Evolutionary conservation across 2,329 filamentous ascomycete genomes (phyloP), one percentile per base, ranked within the genome.

Genomic region (Ophiostoma sp.): DNA sequence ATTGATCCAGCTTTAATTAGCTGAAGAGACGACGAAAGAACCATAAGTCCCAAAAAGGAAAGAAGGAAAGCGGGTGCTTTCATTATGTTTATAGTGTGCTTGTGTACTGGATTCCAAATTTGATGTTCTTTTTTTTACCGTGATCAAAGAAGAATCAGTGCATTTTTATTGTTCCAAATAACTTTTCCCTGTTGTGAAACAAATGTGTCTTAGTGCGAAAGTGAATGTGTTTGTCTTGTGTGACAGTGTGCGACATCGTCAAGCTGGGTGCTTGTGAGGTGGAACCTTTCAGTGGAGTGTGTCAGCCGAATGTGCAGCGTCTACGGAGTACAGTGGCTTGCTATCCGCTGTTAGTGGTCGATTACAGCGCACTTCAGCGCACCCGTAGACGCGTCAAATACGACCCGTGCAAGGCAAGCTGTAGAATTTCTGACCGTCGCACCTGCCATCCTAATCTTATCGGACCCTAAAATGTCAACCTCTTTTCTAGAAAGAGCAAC

Each of bases 61-160:
- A 72, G 68, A 73, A 75, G 61, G 69, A 74, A 73, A 70, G 73
- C 71, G 50, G 71, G 66, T 73, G 71, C 71, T 73, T 75, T 74
- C 68, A 33, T 69, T 36, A 70, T 69, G 73, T 71, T 75, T 72
- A 74, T 75, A 72, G 73, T 73, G 68, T 75, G 71, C 69, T 68
- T 73, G 63, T 66, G 69, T 66, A 73, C 73, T 71, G 52, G 73
- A 71, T 74, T 73, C 55, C 45, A 68, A 55, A 31, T 63, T 61
- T 72, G 55, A 71, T 64, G 45, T 36, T 36, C 57, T 68, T 66
- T 59, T 48, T 48, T 57, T 74, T 73, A 36, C 42, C 71, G 55
- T 74, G 61, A 59, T 48, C 69, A 59, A 72, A 36, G 8, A 36
- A 3, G 33, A 36, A 17, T 17, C 42, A 3, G 52, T 68, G 36